These are phyloP conservation scores for Trebouxia sp. DNA, from an alignment of 139 green algal species.

Conservation along the genomic window DNA sequence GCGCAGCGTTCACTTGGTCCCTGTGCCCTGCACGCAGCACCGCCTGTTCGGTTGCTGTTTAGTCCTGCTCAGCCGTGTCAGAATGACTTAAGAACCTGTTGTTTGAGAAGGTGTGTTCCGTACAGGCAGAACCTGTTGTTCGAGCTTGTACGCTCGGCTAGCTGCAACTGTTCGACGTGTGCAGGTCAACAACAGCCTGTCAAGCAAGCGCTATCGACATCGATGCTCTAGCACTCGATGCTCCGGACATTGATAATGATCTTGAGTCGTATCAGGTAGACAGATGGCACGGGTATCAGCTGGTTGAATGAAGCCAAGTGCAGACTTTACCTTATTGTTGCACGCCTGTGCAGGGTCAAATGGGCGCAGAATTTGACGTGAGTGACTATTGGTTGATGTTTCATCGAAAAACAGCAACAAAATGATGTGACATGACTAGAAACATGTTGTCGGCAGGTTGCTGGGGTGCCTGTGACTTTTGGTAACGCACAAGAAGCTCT, in stretches of 20 bases:
- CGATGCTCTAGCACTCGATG: conserved; percentile 44
- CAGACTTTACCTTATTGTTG: no score
- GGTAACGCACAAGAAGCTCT: conserved; percentile 55
- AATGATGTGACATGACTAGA: no score
- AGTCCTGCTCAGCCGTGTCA: no score
- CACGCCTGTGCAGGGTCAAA: conserved; percentile 65
- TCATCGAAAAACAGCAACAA: neutral
- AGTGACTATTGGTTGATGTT: neutral
- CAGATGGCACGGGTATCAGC: no score
- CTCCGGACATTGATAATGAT: conserved; percentile 74
- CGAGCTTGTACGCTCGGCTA: no score
- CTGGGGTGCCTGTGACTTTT: conserved; percentile 56
- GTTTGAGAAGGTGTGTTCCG: no score
- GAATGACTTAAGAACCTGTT: no score
- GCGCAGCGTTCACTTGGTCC: no score
- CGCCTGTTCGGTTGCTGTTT: no score
- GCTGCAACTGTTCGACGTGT: neutral
- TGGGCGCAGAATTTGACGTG: conserved; percentile 61
- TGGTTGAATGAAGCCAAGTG: no score
- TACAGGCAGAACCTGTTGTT: no score
- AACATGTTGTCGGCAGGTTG: conserved; percentile 44
- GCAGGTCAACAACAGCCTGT: neutral
- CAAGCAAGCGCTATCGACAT: neutral
- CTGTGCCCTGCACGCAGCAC: no score
- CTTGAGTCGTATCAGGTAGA: conserved; percentile 9